Conservation (phyloP, 2,329 filamentous ascomycete genomes). For the Epichloe gansuensis region DNA sequence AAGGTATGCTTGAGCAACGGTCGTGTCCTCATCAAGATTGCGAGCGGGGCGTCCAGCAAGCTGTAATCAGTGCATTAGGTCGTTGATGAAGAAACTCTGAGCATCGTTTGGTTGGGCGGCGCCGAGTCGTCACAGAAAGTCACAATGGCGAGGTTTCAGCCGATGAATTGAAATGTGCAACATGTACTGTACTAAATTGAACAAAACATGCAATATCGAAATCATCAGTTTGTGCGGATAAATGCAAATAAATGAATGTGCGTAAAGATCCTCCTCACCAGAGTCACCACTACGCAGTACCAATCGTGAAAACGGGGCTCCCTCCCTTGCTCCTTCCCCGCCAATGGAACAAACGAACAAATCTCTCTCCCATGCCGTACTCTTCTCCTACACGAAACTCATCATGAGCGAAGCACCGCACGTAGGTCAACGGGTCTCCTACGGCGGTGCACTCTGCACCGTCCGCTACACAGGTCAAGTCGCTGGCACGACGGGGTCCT, state of each 20-base stretch:
- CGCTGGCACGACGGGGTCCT: slow-evolving; percentile 61
- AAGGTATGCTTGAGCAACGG: slow-evolving; percentile 86
- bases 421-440: slow-evolving; percentile 68
- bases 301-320: background rate
- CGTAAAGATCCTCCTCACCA: too few species aligned
- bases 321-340: background rate
- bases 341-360: background rate
- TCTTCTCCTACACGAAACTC: background rate
- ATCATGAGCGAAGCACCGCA: slow-evolving; percentile 29
- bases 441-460: slow-evolving; percentile 66
- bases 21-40: slow-evolving; percentile 61
- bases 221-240: too few species aligned
- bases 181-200: too few species aligned
- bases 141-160: too few species aligned
- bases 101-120: too few species aligned
- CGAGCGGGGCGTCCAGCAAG: slow-evolving; percentile 46
- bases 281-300: too few species aligned
- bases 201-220: too few species aligned
- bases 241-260: too few species aligned
- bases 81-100: too few species aligned
- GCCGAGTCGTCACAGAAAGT: too few species aligned
- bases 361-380: background rate
- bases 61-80: slow-evolving; percentile 29
- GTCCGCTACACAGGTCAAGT: slow-evolving; percentile 73
- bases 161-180: too few species aligned